These are phyloP conservation scores for Sanghuangporus sanghuang DNA, from an alignment of 1,284 basidiomycete genomes.

Conservation along the genomic window DNA sequence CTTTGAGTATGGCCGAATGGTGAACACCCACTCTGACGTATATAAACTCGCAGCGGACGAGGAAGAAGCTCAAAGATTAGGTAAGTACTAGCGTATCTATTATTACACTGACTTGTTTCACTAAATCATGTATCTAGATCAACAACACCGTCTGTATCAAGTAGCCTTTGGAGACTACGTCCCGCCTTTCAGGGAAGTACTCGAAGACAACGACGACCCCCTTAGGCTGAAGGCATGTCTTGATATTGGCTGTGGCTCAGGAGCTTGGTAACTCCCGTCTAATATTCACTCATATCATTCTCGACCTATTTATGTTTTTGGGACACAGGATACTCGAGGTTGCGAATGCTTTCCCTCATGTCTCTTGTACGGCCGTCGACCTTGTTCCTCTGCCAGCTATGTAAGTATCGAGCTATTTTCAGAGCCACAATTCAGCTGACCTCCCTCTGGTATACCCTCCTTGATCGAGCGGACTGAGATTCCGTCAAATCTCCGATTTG, in stretches of 20 bases:
- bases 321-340: conserved; percentile 63
- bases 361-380: conserved; percentile 66
- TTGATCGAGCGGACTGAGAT: conserved; percentile 1
- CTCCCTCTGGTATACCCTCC: background rate
- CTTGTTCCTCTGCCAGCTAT: conserved; percentile 67
- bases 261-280: conserved; percentile 52
- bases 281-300: conserved; percentile 1
- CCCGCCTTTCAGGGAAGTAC: conserved; percentile 26
- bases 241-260: conserved; percentile 77
- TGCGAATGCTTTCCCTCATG: conserved; percentile 66
- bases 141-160: conserved; percentile 61
- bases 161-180: conserved; percentile 52
- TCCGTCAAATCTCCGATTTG: conserved; percentile 70
- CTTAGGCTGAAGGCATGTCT: conserved; percentile 46
- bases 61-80: conserved; percentile 63
- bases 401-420: conserved; percentile 35
- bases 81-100: conserved; percentile 33
- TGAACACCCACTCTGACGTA: conserved; percentile 75
- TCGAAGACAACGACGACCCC: conserved; percentile 14
- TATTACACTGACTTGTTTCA: background rate
- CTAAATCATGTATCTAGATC: conserved; percentile 36
- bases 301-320: conserved; percentile 8
- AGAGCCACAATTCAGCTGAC: background rate
- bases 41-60: conserved; percentile 73
- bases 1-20: conserved; percentile 59